A percentile compares a stretch with the other conserved stretches of the same genome.
phyloP scores from a whole-genome alignment of 305 asterid species.

The Vinca major region DNA sequence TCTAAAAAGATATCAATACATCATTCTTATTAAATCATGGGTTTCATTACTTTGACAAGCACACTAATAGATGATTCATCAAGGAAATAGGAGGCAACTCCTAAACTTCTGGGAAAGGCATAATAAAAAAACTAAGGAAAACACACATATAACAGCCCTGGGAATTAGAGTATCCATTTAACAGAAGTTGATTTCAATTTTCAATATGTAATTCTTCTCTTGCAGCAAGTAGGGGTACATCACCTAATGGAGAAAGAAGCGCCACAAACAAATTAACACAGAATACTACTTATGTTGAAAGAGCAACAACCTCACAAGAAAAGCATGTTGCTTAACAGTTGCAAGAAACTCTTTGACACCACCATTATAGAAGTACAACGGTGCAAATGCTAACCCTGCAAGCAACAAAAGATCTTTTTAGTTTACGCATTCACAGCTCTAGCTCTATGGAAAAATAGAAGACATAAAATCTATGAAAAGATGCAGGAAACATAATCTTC shows the following conservation, averaged over 20 bases:
- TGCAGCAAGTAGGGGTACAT: background rate
- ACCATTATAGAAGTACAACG: slow-evolving; percentile 32
- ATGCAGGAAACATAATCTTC: background rate
- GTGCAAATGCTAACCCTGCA: slow-evolving; percentile 31
- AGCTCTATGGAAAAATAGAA: background rate
- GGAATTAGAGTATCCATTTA: background rate
- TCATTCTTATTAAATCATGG: too few species aligned
- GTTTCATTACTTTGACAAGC: too few species aligned
- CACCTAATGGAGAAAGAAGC: background rate
- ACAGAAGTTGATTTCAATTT: background rate
- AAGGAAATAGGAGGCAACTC: too few species aligned
- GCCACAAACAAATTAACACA: background rate
- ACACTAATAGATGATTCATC: too few species aligned
- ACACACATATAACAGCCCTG: background rate
- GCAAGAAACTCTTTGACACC: slow-evolving; percentile 35
- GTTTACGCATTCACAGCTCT: background rate
- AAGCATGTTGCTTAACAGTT: slow-evolving; percentile 24
- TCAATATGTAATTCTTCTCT: background rate
- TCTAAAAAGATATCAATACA: too few species aligned
- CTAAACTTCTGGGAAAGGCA: background rate
- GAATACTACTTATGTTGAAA: background rate
- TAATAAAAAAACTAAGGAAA: too few species aligned
- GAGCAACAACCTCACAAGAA: slow-evolving; percentile 24
- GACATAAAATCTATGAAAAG: background rate
- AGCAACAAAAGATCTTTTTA: background rate